These are phyloP conservation scores for Stagonosporopsis tanaceti DNA, from an alignment of 2,329 filamentous ascomycete species.

Conservation along the genomic window DNA sequence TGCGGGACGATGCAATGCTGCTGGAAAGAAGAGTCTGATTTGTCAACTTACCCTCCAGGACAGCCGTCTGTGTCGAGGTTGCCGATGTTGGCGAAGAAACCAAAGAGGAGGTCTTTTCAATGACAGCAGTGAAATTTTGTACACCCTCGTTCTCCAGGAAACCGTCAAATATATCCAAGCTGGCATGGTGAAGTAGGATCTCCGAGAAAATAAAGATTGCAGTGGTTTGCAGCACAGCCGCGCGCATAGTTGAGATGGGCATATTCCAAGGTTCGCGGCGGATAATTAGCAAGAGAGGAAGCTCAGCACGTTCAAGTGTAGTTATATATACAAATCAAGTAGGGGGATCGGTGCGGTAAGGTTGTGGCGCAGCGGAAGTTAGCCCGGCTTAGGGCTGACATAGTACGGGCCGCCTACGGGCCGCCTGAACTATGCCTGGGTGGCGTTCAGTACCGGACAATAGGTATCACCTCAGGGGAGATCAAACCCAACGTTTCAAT, in stretches of 20 bases:
- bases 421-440: not conserved
- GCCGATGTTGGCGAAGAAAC: not conserved
- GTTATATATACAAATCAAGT: too few species aligned
- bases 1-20: too few species aligned
- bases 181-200: not conserved
- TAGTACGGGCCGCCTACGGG: not conserved
- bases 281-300: not conserved
- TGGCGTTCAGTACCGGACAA: not conserved
- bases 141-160: not conserved
- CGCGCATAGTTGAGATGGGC: not conserved
- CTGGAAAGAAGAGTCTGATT: too few species aligned
- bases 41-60: too few species aligned
- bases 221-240: not conserved
- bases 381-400: too few species aligned
- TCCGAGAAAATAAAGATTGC: not conserved
- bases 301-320: not conserved
- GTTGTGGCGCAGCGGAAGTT: not conserved
- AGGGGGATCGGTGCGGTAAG: not conserved
- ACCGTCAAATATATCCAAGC: not conserved
- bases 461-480: too few species aligned
- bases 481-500: too few species aligned
- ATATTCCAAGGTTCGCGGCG: not conserved
- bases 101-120: not conserved
- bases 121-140: not conserved
- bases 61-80: not conserved